A percentile compares a stretch with the other conserved stretches of the same genome.
Evolutionary conservation across 306 rosid species (phyloP).

Genomic region (Luffa acutangula): DNA sequence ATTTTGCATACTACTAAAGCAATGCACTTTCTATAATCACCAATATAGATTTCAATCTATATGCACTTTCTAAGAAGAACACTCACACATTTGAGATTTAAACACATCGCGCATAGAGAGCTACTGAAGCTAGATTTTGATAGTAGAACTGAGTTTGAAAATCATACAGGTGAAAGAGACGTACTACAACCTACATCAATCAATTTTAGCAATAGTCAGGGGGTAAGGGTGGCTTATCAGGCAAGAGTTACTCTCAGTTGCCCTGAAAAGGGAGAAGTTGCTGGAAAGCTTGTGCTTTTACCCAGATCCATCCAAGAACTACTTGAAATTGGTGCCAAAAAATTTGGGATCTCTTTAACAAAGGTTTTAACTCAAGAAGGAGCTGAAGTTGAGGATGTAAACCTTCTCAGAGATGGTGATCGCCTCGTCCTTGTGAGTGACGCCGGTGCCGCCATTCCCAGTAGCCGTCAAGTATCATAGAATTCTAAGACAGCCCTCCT

Average conservation of each 20-base stretch:
- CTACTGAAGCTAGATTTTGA: neutral
- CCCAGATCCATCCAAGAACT: slow-evolving; percentile 55
- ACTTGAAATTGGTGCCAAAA: slow-evolving; percentile 56
- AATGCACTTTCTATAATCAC: neutral
- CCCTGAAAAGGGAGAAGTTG: slow-evolving; percentile 45
- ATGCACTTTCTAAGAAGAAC: neutral
- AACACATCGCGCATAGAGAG: neutral
- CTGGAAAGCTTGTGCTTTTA: slow-evolving; percentile 56
- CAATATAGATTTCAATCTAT: neutral
- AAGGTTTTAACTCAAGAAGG: slow-evolving; percentile 51
- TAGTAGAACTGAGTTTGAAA: neutral
- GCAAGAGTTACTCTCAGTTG: slow-evolving; percentile 54
- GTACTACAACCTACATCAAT: slow-evolving; percentile 2
- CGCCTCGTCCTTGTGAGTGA: slow-evolving; percentile 38
- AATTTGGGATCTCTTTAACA: slow-evolving; percentile 26
- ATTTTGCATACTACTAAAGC: neutral
- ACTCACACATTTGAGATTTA: neutral
- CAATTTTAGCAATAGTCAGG: slow-evolving; percentile 10
- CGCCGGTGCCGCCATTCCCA: neutral
- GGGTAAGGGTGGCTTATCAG: neutral
- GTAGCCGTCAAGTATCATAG: neutral
- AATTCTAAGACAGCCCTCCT: neutral
- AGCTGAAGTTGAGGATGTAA: slow-evolving; percentile 56
- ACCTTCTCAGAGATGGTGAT: slow-evolving; percentile 85
- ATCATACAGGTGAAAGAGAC: slow-evolving; percentile 33